Evolutionary conservation across 2,329 filamentous ascomycete genomes (phyloP).

Genomic region (Alternaria conjuncta): DNA sequence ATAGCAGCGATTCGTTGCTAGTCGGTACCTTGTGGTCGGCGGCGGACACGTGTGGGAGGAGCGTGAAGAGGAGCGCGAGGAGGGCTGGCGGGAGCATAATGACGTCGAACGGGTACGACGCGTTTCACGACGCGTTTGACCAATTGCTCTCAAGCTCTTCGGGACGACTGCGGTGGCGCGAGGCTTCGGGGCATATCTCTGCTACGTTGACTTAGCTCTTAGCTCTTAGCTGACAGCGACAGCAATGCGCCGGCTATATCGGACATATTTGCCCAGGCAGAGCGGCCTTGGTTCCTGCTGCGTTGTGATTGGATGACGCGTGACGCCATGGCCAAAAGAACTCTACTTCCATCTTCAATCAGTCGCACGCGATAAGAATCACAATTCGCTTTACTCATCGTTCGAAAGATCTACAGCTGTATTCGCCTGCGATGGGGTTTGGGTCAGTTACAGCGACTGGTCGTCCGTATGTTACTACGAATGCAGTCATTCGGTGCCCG

Average conservation of each 20-base stretch:
- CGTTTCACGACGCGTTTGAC: slow-evolving; percentile 10
- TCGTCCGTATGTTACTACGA: background rate
- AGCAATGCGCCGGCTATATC: slow-evolving; percentile 9
- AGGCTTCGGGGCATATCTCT: slow-evolving; percentile 7
- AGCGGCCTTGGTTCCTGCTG: slow-evolving; percentile 3
- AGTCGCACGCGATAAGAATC: slow-evolving; percentile 15
- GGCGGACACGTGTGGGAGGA: slow-evolving; percentile 18
- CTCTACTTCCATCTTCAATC: background rate
- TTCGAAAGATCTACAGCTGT: background rate
- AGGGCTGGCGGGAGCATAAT: slow-evolving; percentile 30
- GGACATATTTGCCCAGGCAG: slow-evolving; percentile 3
- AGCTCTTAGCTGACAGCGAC: slow-evolving; percentile 3
- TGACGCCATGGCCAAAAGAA: slow-evolving; percentile 5
- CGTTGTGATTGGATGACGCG: slow-evolving; percentile 3
- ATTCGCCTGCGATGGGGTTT: background rate
- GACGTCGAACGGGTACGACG: slow-evolving; percentile 6
- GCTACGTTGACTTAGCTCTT: slow-evolving; percentile 3
- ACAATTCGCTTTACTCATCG: slow-evolving; percentile 22
- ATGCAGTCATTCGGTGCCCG: background rate
- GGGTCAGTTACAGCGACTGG: background rate
- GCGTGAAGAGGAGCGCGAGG: slow-evolving; percentile 21
- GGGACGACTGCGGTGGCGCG: slow-evolving; percentile 11
- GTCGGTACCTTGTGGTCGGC: slow-evolving; percentile 18
- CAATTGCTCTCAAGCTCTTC: slow-evolving; percentile 2
- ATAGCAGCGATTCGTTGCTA: slow-evolving; percentile 82